These are phyloP conservation scores for Lodderomyces beijingensis DNA, from an alignment of 1,139 yeast genomes.

Conservation along the genomic window DNA sequence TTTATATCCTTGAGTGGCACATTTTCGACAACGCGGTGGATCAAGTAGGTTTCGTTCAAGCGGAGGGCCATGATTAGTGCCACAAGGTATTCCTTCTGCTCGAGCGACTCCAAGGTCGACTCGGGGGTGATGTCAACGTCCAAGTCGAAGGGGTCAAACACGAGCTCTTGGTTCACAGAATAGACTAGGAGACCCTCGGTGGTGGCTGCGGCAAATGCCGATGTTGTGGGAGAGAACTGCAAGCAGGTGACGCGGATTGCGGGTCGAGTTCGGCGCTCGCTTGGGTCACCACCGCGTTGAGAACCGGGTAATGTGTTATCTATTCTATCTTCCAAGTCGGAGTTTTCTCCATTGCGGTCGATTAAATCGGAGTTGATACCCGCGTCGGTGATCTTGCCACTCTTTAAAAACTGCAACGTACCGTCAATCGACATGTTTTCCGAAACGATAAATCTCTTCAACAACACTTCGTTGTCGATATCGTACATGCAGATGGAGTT, in stretches of 20 bases:
- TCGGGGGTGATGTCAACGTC: constrained; percentile 91
- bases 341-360: constrained; percentile 80
- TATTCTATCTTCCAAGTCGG: constrained; percentile 79
- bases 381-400: constrained; percentile 79
- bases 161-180: constrained; percentile 68
- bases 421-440: constrained; percentile 90
- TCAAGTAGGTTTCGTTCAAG: constrained; percentile 72
- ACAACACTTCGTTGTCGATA: constrained; percentile 76
- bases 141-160: constrained; percentile 92
- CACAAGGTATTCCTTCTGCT: constrained; percentile 67
- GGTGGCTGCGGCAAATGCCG: constrained; percentile 91
- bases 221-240: constrained; percentile 84
- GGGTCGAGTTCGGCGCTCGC: constrained; percentile 71
- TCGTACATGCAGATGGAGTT: constrained; percentile 90
- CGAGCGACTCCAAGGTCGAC: constrained; percentile 57
- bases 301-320: constrained; percentile 87
- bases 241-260: constrained; percentile 75
- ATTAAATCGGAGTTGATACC: constrained; percentile 74
- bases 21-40: constrained; percentile 68
- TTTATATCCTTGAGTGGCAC: constrained; percentile 74
- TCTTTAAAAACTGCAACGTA: constrained; percentile 73
- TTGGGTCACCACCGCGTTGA: constrained; percentile 84
- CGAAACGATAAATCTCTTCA: constrained; percentile 79
- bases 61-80: constrained; percentile 94
- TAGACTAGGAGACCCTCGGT: constrained; percentile 89